Base-by-base conservation (phyloP, 2,329 filamentous ascomycete species). In the Pestalotiopsis sp. region DNA sequence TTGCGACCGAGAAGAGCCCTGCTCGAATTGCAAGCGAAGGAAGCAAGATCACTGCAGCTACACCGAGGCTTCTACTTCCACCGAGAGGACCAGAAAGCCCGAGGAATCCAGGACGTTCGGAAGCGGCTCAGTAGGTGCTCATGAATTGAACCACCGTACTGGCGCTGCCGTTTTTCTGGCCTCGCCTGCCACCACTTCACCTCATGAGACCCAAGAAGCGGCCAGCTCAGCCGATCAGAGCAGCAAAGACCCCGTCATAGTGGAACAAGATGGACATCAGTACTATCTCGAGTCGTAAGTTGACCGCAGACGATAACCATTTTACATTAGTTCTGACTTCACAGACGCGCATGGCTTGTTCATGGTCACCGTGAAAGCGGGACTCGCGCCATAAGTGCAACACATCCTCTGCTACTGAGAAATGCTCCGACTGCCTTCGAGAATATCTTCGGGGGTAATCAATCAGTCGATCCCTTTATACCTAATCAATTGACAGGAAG, bases 1-100 rank as follows among this genome's bases (percentile, higher is more conserved):
- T 3, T 68, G 67, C 67, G 61, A 68, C 31, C 39, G 49, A 45
- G 45, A 59, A 61, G 49, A 68, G 45, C 67, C 67, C 3, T 68
- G 67, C 31, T 68, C 61, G 2, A 56, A 68, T 25, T 68, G 67
- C 52, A 68, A 65, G 45, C 61, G 67, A 12, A 52, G 67, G 12
- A 62, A 56, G 17, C 45, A 65, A 31, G 67, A 68, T 31, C 56
- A 36, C 13, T 68, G 67, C 61, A 25, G 56, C 9, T 68, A 68
- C 36, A 38, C 67, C 17, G 67, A 64, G 5, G 41, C 9, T 36
- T 36, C 31, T 6, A 36, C 38, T 9, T 4, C 61, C 17, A 49
- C 31, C 17, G 14, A 45, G 5, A 49, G 39, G 23, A 63, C 49
- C 5, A 31, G 36, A 7, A 67, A 63, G 58, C 66, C 61, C 20